Evolutionary conservation across 176 grass and related monocot genomes (phyloP).

Genomic region (barley (Hordeum vulgare)): DNA sequence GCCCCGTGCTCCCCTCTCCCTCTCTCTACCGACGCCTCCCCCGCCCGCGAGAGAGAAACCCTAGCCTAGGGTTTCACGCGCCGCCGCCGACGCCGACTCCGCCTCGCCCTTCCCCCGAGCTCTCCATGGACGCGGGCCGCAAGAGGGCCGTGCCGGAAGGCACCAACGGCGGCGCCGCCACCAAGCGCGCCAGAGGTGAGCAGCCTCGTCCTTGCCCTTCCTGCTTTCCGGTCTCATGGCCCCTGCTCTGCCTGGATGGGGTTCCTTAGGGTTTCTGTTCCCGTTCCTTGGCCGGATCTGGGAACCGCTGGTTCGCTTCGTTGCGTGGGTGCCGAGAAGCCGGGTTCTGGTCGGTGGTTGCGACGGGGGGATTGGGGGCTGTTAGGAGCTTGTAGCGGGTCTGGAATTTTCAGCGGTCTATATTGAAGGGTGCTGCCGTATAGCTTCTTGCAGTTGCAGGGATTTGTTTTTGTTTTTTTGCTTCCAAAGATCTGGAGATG

Average conservation of each 20-base stretch:
- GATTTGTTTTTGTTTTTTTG: background rate
- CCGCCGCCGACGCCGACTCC: background rate
- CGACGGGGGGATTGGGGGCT: background rate
- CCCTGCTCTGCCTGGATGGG: background rate
- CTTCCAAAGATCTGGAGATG: background rate
- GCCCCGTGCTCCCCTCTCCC: background rate
- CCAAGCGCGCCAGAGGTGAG: constrained; percentile 81
- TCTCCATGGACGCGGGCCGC: constrained; percentile 54
- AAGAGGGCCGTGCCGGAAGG: constrained; percentile 56
- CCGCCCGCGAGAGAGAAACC: constrained; percentile 14
- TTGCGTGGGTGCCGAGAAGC: background rate
- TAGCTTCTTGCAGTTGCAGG: background rate
- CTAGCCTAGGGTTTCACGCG: constrained; percentile 41
- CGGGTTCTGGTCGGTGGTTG: background rate
- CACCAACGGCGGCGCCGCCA: constrained; percentile 39
- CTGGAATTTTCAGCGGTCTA: background rate
- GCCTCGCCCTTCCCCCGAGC: background rate
- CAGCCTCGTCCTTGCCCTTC: background rate
- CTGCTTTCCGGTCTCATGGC: background rate
- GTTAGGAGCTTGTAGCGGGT: background rate
- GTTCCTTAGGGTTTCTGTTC: background rate
- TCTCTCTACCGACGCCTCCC: background rate
- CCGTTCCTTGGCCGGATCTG: background rate
- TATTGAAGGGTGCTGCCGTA: background rate
- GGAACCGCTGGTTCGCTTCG: background rate